Conservation (phyloP, 2,329 filamentous ascomycete genomes). For the Aurifilum marmelostoma region DNA sequence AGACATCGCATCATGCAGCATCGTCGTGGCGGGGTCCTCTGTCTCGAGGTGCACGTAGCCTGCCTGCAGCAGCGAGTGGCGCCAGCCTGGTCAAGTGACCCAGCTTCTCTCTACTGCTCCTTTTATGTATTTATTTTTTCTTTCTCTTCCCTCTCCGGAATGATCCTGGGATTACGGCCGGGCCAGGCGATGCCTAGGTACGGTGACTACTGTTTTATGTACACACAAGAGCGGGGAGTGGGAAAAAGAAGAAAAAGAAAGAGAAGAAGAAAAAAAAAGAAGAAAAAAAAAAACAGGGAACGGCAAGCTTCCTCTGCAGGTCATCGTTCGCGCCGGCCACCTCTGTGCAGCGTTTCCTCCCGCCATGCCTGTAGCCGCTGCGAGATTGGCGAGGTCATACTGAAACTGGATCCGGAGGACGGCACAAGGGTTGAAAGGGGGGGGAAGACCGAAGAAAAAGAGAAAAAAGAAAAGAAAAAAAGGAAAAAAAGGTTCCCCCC, state of each 20-base stretch:
- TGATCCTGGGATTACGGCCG: slow-evolving; percentile 18
- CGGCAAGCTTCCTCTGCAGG: neutral
- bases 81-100: slow-evolving; percentile 23
- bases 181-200: neutral
- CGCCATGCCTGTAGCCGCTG: slow-evolving; percentile 33
- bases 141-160: neutral
- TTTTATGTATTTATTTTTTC: neutral
- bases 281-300: too few species aligned
- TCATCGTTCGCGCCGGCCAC: slow-evolving; percentile 18
- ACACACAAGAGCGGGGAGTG: too few species aligned
- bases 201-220: neutral
- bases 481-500: too few species aligned
- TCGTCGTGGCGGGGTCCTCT: neutral
- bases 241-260: too few species aligned
- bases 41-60: slow-evolving; percentile 24
- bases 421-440: too few species aligned
- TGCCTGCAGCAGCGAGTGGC: slow-evolving; percentile 2
- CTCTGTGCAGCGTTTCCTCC: slow-evolving; percentile 7
- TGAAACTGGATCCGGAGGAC: slow-evolving; percentile 28
- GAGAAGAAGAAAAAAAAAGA: too few species aligned
- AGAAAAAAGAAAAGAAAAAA: too few species aligned
- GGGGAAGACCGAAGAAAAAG: too few species aligned
- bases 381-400: slow-evolving; percentile 44
- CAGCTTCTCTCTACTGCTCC: neutral
- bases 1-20: neutral